Base-by-base conservation (phyloP, 768 basidiomycete species). In the Russula sp. region DNA sequence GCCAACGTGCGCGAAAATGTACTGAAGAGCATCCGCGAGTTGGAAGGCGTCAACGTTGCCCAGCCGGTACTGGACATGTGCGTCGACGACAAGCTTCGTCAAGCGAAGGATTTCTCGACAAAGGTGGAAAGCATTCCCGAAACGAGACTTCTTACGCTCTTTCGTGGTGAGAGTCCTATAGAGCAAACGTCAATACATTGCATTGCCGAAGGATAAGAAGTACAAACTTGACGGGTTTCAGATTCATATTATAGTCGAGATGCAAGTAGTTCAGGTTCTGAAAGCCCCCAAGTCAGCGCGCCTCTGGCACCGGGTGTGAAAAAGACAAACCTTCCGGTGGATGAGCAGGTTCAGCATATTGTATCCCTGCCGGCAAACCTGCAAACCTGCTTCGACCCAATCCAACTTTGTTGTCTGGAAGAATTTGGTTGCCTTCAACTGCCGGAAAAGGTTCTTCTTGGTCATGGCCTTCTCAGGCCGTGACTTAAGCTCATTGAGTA, bases 1-100 rank as follows among this genome's bases (percentile, higher is more conserved):
- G 70, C 97, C 97, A 60, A 99, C 93, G 70, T 99, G 97, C 2
- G 83, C 89, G 69, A 98, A 98, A 69, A 93, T 96, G 74, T 98
- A 99, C 73, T 99, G 97, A 25, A 99, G 78, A 0, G 97, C 97
- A 66, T 99, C 97, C 18, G 97, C 97, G 52, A 99, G 85, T 73
- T 99, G 97, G 83, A 99, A 99, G 1, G 95, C 97, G 69, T 99
- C 97, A 35, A 98, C 93, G 67, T 98, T 98, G 51, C 97, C 97
- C 41, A 99, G 83, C 56, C 97, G 92, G 78, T 92, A 98, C 72
- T 99, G 97, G 25, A 98, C 97, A 75, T 99, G 93, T 4, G 97
- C 93, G 74, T 98, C 97, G 67, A 99, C 97, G 57, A 99, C 93
- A 38, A 98, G 88, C 76, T 99, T 99, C 7, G 97, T 98, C 56